A percentile compares a stretch with the other conserved stretches of the same genome.
Evolutionary conservation across 2,329 filamentous ascomycete genomes (phyloP).

Genomic region (Aspergillus glaucus): DNA sequence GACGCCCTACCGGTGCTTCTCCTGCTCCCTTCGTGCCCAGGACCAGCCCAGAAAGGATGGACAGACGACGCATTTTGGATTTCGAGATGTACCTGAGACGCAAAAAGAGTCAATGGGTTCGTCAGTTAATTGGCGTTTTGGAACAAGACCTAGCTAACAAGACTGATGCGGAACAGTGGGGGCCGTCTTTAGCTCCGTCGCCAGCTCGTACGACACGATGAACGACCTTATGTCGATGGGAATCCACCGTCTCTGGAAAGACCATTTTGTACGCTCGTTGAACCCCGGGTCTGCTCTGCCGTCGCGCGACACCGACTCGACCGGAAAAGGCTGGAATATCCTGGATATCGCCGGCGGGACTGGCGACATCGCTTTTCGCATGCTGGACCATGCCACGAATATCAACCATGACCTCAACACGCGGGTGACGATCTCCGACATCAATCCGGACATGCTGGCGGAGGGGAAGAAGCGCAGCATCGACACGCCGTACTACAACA

Average conservation of each 20-base stretch:
- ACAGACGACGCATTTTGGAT: constrained; percentile 82
- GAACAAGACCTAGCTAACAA: not conserved
- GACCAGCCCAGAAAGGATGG: constrained; percentile 37
- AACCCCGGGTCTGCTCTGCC: constrained; percentile 64
- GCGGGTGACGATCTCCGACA: constrained; percentile 86
- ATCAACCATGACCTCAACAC: constrained; percentile 75
- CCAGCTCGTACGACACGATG: constrained; percentile 93
- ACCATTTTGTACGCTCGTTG: constrained; percentile 86
- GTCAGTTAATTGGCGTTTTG: not conserved
- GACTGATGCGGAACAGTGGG: constrained; percentile 52
- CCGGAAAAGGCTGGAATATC: constrained; percentile 59
- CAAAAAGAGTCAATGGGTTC: constrained; percentile 66
- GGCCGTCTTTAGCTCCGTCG: constrained; percentile 89
- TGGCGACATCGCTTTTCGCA: constrained; percentile 94
- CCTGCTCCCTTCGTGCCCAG: constrained; percentile 40
- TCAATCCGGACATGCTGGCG: constrained; percentile 89
- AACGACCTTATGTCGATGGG: constrained; percentile 99
- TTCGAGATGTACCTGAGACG: constrained; percentile 72
- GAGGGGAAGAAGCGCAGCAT: constrained; percentile 77
- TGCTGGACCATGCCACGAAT: constrained; percentile 78
- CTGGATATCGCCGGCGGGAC: constrained; percentile 96
- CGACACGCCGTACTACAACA: constrained; percentile 53
- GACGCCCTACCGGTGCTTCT: constrained; percentile 45
- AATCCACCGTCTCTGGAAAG: constrained; percentile 94
- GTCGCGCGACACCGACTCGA: constrained; percentile 21